Conservation (phyloP, 805 yeast species). For the Clavispora santaluciae region DNA sequence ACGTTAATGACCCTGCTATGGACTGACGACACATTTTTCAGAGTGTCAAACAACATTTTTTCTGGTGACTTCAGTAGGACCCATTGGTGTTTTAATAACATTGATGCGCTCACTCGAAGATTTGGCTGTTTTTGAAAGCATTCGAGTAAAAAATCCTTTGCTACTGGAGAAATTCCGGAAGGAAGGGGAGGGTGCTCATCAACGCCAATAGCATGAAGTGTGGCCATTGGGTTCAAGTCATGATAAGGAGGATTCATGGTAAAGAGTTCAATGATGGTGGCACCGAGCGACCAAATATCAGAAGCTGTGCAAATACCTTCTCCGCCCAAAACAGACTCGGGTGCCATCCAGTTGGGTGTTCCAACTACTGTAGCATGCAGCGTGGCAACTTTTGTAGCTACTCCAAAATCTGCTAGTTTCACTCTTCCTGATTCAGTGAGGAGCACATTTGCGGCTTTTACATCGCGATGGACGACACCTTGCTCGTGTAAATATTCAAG, state of each 20-base stretch:
- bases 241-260: conserved; percentile 88
- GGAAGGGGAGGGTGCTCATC: conserved; percentile 73
- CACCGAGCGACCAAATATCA: conserved; percentile 92
- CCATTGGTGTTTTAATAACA: conserved; percentile 62
- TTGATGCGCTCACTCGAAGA: conserved; percentile 50
- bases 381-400: conserved; percentile 58
- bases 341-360: conserved; percentile 99
- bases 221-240: conserved; percentile 69
- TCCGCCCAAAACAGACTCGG: conserved; percentile 77
- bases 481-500: conserved; percentile 62
- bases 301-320: conserved; percentile 85
- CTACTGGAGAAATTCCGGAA: conserved; percentile 35
- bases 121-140: conserved; percentile 72
- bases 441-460: conserved; percentile 42
- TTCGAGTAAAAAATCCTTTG: conserved; percentile 54
- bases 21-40: conserved; percentile 1
- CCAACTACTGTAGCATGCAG: conserved; percentile 53
- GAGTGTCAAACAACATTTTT: not conserved
- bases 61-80: conserved; percentile 19
- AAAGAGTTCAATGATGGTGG: conserved; percentile 84
- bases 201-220: conserved; percentile 77
- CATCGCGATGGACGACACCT: conserved; percentile 80
- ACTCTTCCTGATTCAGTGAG: conserved; percentile 15
- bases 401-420: conserved; percentile 58
- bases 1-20: conserved; percentile 22